A percentile compares a stretch with the other conserved stretches of the same genome.
Evolutionary conservation across 2,329 filamentous ascomycete genomes (phyloP).

Genomic region (Thyridium curvatum): DNA sequence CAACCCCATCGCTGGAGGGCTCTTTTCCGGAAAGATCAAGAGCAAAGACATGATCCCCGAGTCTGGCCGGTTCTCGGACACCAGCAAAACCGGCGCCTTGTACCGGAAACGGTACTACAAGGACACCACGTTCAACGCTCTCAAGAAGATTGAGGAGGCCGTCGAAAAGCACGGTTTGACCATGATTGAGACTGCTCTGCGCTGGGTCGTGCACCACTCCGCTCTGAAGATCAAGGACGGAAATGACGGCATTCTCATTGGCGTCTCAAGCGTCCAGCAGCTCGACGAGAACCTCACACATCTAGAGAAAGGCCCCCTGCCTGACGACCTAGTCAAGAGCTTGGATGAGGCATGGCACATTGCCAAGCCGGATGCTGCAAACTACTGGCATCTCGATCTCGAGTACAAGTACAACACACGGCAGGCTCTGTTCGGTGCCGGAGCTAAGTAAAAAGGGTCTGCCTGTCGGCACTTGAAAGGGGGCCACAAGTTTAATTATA

Average conservation of each 20-base stretch:
- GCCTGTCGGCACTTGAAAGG: too few relatives aligned
- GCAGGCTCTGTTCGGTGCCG: slow-evolving; percentile 48
- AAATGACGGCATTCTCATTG: slow-evolving; percentile 55
- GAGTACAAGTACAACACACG: slow-evolving; percentile 62
- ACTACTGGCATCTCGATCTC: slow-evolving; percentile 55
- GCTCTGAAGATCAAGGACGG: slow-evolving; percentile 41
- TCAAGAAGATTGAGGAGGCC: slow-evolving; percentile 62
- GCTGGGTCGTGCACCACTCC: slow-evolving; percentile 70
- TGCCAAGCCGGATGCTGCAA: slow-evolving; percentile 48
- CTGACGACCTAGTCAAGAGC: slow-evolving; percentile 66
- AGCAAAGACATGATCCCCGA: slow-evolving; percentile 53
- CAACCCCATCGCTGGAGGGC: slow-evolving; percentile 74
- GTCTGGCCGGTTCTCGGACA: slow-evolving; percentile 65
- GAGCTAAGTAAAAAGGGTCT: slow-evolving; percentile 37
- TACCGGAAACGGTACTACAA: slow-evolving; percentile 70
- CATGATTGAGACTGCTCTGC: slow-evolving; percentile 65
- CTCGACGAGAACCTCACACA: slow-evolving; percentile 50
- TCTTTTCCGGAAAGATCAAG: slow-evolving; percentile 77
- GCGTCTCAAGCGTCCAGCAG: slow-evolving; percentile 51
- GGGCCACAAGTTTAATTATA: too few relatives aligned
- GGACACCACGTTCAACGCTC: slow-evolving; percentile 55
- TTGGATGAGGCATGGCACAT: slow-evolving; percentile 72
- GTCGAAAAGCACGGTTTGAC: slow-evolving; percentile 62
- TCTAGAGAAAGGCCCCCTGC: slow-evolving; percentile 65
- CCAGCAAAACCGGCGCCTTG: slow-evolving; percentile 35